A percentile compares a stretch with the other conserved stretches of the same genome.
Evolutionary conservation across 805 yeast genomes (phyloP).

Genomic region (Candida tammaniensis): DNA sequence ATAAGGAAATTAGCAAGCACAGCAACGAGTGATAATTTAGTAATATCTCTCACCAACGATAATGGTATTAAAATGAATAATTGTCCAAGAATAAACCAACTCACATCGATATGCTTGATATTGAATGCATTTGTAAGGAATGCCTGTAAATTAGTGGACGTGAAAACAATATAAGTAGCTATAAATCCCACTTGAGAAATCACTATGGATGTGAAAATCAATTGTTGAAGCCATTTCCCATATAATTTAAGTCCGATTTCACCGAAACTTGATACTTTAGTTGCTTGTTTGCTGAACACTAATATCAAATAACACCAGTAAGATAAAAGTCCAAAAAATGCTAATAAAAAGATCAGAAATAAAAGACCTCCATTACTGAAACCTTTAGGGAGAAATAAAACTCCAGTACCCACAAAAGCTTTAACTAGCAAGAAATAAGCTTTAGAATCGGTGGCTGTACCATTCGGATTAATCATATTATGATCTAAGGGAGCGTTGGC

Average conservation of each 20-base stretch:
- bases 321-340: conserved; percentile 65
- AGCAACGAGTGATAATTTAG: conserved; percentile 70
- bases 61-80: conserved; percentile 61
- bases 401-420: conserved; percentile 78
- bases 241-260: conserved; percentile 66
- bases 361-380: conserved; percentile 70
- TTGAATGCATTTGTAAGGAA: conserved; percentile 53
- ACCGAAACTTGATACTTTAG: conserved; percentile 72
- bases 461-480: conserved; percentile 34
- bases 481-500: conserved; percentile 8
- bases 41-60: conserved; percentile 71
- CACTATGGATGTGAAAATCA: conserved; percentile 63
- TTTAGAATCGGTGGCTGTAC: conserved; percentile 71
- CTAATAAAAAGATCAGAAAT: conserved; percentile 52
- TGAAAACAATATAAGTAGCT: conserved; percentile 77
- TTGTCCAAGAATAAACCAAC: conserved; percentile 54
- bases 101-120: conserved; percentile 35
- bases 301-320: conserved; percentile 76
- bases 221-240: conserved; percentile 61
- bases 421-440: conserved; percentile 70
- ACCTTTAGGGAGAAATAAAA: conserved; percentile 66
- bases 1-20: conserved; percentile 70
- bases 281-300: conserved; percentile 53
- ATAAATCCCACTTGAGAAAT: conserved; percentile 78
- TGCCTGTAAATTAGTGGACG: conserved; percentile 68